Evolutionary conservation across 352 stramenopile species (phyloP).

Genomic region (Phytopythium helicoides): DNA sequence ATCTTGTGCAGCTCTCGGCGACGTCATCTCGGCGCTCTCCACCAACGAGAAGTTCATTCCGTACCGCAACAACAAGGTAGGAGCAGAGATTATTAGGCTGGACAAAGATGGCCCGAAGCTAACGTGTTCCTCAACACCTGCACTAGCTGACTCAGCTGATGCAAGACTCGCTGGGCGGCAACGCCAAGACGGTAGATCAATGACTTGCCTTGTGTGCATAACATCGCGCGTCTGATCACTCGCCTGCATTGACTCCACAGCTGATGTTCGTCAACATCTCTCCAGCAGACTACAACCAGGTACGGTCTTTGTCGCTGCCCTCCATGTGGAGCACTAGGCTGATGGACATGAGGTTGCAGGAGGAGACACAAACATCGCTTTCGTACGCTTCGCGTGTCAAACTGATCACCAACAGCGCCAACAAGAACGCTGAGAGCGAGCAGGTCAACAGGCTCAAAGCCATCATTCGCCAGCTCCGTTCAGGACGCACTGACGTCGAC

Average conservation of each 20-base stretch:
- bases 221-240: not conserved
- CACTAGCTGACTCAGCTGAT: constrained; percentile 88
- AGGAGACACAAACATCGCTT: constrained; percentile 83
- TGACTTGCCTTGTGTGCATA: not conserved
- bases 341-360: constrained; percentile 20
- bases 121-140: constrained; percentile 1
- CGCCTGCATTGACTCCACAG: constrained; percentile 14
- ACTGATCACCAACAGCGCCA: constrained; percentile 87
- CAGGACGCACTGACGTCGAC: constrained; percentile 65
- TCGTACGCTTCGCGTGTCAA: constrained; percentile 84
- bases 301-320: constrained; percentile 18
- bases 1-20: constrained; percentile 61
- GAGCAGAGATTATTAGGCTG: not conserved
- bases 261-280: constrained; percentile 92
- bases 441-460: constrained; percentile 77
- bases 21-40: constrained; percentile 91
- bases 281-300: constrained; percentile 87
- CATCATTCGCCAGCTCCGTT: constrained; percentile 78
- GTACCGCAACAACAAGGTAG: constrained; percentile 92
- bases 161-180: constrained; percentile 92
- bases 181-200: constrained; percentile 86
- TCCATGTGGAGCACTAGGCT: not conserved
- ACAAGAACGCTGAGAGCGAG: constrained; percentile 86
- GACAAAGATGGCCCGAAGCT: not conserved
- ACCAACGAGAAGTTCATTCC: constrained; percentile 93